A percentile compares a stretch with the other conserved stretches of the same genome.
phyloP scores from a whole-genome alignment of 805 yeast genomes.

The Wickerhamiella brachini region DNA sequence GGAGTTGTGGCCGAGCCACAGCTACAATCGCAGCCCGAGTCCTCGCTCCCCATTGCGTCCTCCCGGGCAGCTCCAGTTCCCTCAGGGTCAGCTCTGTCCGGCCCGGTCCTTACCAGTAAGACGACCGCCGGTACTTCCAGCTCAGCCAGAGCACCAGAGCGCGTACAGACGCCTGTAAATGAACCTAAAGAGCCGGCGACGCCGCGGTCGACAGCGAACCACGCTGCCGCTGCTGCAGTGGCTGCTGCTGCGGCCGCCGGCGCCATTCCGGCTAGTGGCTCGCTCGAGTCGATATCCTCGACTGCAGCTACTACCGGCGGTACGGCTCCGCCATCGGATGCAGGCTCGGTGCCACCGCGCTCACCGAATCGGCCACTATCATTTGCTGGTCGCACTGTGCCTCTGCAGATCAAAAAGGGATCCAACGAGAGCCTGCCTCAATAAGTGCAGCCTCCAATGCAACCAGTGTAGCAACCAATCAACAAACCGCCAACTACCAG shows the following conservation, averaged over 20 bases:
- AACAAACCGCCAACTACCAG: no score
- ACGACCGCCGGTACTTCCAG: no score
- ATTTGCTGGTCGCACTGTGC: constrained; percentile 1
- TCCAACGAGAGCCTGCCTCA: background rate
- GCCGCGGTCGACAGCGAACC: background rate
- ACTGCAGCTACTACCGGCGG: background rate
- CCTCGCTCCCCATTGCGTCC: background rate
- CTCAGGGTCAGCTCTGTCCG: no score
- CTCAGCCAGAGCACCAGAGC: no score
- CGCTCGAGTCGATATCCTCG: background rate
- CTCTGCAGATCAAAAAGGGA: constrained; percentile 1
- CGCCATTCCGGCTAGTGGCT: background rate
- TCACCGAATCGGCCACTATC: constrained; percentile 2
- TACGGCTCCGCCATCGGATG: background rate
- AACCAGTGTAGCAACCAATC: no score
- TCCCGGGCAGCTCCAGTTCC: no score
- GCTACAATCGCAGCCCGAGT: no score
- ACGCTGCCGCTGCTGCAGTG: background rate
- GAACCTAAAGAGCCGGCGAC: background rate
- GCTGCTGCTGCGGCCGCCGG: background rate
- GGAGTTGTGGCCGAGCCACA: no score
- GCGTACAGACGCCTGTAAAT: background rate
- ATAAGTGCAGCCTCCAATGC: no score
- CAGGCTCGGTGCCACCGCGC: background rate
- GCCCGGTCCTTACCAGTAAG: no score